A percentile compares a stretch with the other conserved stretches of the same genome.
phyloP scores from a whole-genome alignment of 2,329 filamentous ascomycete genomes.

The Epichloe hybrida region DNA sequence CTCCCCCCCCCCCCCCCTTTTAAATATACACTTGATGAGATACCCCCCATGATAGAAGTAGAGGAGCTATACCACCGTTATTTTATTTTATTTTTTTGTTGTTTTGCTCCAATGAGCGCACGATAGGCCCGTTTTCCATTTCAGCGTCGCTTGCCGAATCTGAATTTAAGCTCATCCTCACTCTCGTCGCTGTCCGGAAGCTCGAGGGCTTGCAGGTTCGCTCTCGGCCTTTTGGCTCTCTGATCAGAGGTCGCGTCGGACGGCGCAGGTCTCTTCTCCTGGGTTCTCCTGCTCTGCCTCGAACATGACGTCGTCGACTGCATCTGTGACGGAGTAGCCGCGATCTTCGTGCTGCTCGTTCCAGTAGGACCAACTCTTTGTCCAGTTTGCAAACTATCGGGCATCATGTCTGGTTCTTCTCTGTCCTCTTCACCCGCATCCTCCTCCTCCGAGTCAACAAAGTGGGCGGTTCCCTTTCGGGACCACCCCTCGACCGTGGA shows the following conservation, averaged over 20 bases:
- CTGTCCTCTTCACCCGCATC: slow-evolving; percentile 15
- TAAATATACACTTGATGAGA: neutral
- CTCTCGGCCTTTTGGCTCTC: slow-evolving; percentile 19
- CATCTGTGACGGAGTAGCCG: slow-evolving; percentile 16
- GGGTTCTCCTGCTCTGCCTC: slow-evolving; percentile 8
- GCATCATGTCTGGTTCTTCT: neutral
- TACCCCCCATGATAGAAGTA: slow-evolving; percentile 2
- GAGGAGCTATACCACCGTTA: neutral
- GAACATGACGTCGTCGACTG: slow-evolving; percentile 17
- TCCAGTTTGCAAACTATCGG: neutral
- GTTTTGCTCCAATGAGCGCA: neutral
- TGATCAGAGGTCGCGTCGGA: slow-evolving; percentile 15
- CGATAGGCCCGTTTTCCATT: neutral
- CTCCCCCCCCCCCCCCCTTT: neutral
- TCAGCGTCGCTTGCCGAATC: slow-evolving; percentile 37
- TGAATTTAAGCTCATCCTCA: slow-evolving; percentile 43
- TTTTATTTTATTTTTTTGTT: neutral
- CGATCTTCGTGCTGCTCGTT: slow-evolving; percentile 11
- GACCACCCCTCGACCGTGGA: slow-evolving; percentile 1
- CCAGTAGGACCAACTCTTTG: slow-evolving; percentile 7
- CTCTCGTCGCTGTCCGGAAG: slow-evolving; percentile 32
- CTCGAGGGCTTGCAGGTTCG: slow-evolving; percentile 21
- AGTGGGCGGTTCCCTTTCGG: slow-evolving; percentile 10
- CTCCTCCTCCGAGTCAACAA: slow-evolving; percentile 20
- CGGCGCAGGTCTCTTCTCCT: slow-evolving; percentile 22